A percentile compares a stretch with the other conserved stretches of the same genome.
These are phyloP conservation scores for Bretschneidera sinensis DNA, from an alignment of 345 rosid species.

Conservation along the genomic window DNA sequence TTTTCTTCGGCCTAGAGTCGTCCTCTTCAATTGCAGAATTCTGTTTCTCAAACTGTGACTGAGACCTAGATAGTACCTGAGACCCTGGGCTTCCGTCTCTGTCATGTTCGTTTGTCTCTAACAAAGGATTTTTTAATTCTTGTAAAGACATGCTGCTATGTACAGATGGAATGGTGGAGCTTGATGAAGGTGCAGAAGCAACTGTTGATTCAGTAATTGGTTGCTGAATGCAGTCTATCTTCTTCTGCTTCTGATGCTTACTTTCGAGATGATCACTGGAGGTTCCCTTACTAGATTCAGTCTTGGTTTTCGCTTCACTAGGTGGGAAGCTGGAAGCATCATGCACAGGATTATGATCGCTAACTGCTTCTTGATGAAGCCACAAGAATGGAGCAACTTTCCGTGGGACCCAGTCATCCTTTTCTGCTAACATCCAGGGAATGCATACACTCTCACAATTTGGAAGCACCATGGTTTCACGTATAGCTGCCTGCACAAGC, in stretches of 20 bases:
- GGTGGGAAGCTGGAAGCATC: slow-evolving; percentile 8
- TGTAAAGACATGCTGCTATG: slow-evolving; percentile 34
- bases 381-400: slow-evolving; percentile 79
- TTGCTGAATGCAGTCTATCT: slow-evolving; percentile 23
- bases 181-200: slow-evolving; percentile 14
- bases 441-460: slow-evolving; percentile 69
- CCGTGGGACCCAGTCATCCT: slow-evolving; percentile 82
- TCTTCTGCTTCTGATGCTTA: slow-evolving; percentile 28
- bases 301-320: slow-evolving; percentile 37
- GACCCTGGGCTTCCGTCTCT: slow-evolving; percentile 23
- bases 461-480: slow-evolving; percentile 87
- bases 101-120: slow-evolving; percentile 28
- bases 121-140: slow-evolving; percentile 52
- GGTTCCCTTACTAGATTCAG: slow-evolving; percentile 19
- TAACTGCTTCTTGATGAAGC: slow-evolving; percentile 63
- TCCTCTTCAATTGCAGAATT: slow-evolving; percentile 36
- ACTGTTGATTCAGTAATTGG: slow-evolving; percentile 17
- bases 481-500: slow-evolving; percentile 51
- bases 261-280: slow-evolving; percentile 28
- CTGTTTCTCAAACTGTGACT: slow-evolving; percentile 21
- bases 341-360: slow-evolving; percentile 18
- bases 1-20: slow-evolving; percentile 49
- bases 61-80: slow-evolving; percentile 26
- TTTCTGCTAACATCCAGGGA: slow-evolving; percentile 88
- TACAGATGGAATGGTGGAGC: slow-evolving; percentile 18